A percentile compares a stretch with the other conserved stretches of the same genome.
These are phyloP conservation scores for Beauveria caledonica DNA, from an alignment of 2,329 filamentous ascomycete genomes.

Conservation along the genomic window DNA sequence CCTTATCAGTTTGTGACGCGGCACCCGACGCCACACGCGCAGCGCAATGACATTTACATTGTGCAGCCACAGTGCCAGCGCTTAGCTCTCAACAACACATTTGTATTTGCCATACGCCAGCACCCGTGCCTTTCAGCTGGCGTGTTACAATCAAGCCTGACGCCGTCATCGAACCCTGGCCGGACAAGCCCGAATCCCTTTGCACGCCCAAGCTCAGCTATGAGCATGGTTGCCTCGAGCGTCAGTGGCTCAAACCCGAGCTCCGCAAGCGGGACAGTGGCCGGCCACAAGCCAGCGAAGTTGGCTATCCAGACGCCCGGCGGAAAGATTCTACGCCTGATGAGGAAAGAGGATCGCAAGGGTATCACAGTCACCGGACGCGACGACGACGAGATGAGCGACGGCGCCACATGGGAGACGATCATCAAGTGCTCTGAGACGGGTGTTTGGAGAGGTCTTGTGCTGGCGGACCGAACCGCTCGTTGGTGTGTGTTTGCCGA, in stretches of 20 bases:
- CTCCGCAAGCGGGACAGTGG: constrained; percentile 42
- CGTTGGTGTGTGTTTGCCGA: constrained; percentile 91
- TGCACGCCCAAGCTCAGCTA: constrained; percentile 50
- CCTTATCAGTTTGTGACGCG: constrained; percentile 87
- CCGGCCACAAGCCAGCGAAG: constrained; percentile 80
- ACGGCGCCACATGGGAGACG: constrained; percentile 77
- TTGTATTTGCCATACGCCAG: constrained; percentile 92
- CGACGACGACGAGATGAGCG: constrained; percentile 49
- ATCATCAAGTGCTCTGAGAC: constrained; percentile 84
- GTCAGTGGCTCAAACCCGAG: constrained; percentile 50
- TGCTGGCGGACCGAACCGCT: constrained; percentile 74
- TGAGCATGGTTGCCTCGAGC: constrained; percentile 56
- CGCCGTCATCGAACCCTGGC: constrained; percentile 39
- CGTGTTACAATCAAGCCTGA: constrained; percentile 28
- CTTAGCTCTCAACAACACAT: constrained; percentile 90
- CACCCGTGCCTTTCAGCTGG: constrained; percentile 57
- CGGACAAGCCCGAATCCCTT: constrained; percentile 53
- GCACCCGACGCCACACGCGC: constrained; percentile 95
- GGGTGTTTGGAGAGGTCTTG: constrained; percentile 72
- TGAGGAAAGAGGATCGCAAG: constrained; percentile 67
- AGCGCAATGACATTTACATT: constrained; percentile 93
- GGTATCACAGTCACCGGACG: constrained; percentile 40
- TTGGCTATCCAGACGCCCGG: constrained; percentile 88
- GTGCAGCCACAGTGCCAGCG: constrained; percentile 88
- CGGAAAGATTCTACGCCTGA: constrained; percentile 86